Percentiles rank a stretch among this genome's conserved stretches.
Conservation (phyloP, 2,329 filamentous ascomycete genomes). For the Dissoconium aciculare region DNA sequence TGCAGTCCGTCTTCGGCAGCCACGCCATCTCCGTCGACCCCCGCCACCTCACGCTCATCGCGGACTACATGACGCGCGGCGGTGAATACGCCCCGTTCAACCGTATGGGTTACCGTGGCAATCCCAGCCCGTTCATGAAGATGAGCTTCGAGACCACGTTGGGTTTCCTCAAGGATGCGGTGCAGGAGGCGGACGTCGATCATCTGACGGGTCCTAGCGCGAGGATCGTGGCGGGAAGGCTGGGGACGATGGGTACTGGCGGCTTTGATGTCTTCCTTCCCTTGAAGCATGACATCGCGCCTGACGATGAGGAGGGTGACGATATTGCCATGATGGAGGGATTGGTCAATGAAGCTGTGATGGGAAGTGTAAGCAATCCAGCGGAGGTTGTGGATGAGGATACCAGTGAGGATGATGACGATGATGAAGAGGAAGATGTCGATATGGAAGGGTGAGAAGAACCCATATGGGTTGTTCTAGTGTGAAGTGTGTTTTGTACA, state of each 20-base stretch:
- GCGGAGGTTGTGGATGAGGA: too few relatives aligned
- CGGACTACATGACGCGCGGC: conserved; percentile 91
- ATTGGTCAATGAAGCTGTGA: too few relatives aligned
- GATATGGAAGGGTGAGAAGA: too few relatives aligned
- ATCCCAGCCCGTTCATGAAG: conserved; percentile 86
- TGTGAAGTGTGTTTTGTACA: too few relatives aligned
- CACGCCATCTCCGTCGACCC: conserved; percentile 89
- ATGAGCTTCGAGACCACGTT: conserved; percentile 99
- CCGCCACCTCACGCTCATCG: conserved; percentile 86
- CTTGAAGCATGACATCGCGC: too few relatives aligned
- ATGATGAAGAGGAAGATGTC: too few relatives aligned
- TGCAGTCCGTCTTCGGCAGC: conserved; percentile 69
- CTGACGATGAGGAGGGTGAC: too few relatives aligned
- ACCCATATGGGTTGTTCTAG: too few relatives aligned
- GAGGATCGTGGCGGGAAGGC: conserved; percentile 71
- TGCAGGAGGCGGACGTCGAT: conserved; percentile 81
- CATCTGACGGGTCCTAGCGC: conserved; percentile 73
- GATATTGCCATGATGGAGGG: too few relatives aligned
- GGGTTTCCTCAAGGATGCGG: conserved; percentile 80
- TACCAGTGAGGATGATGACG: too few relatives aligned
- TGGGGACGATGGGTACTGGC: conserved; percentile 76
- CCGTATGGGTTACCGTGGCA: conserved; percentile 71
- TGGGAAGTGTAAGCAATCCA: too few relatives aligned
- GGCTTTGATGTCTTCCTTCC: conserved; percentile 68
- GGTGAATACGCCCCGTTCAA: conserved; percentile 86